A percentile compares a stretch with the other conserved stretches of the same genome.
These are phyloP conservation scores for Leccinum imitatum DNA, from an alignment of 768 basidiomycete species.

Conservation along the genomic window DNA sequence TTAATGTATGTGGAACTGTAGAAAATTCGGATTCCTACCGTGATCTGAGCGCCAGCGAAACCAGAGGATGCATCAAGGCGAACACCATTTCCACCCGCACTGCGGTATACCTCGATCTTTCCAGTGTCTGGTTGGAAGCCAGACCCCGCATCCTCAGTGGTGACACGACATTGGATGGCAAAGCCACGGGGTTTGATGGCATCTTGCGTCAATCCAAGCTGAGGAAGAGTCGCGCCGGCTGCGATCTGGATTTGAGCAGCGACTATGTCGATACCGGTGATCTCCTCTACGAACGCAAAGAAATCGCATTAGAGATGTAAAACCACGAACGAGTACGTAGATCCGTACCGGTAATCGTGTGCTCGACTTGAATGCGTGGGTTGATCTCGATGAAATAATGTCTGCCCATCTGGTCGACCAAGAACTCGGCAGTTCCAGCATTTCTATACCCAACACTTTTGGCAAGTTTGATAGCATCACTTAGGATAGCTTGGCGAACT, in stretches of 20 bases:
- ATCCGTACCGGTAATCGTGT: conserved; percentile 89
- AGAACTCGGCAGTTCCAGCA: conserved; percentile 97
- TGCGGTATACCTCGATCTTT: conserved; percentile 98
- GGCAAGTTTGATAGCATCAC: conserved; percentile 92
- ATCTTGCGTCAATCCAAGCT: conserved; percentile 94
- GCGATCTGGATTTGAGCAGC: conserved; percentile 99
- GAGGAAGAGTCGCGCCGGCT: conserved; percentile 94
- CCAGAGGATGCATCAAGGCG: conserved; percentile 96
- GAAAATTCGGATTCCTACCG: conserved; percentile 49
- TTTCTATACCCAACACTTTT: conserved; percentile 93
- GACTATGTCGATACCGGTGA: conserved; percentile 98
- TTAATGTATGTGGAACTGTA: conserved; percentile 6
- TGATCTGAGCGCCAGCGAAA: conserved; percentile 98
- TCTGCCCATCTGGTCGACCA: conserved; percentile 93
- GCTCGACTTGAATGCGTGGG: conserved; percentile 99
- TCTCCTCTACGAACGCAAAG: conserved; percentile 75
- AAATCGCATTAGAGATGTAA: not conserved
- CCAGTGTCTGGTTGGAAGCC: conserved; percentile 98
- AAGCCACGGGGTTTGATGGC: conserved; percentile 95
- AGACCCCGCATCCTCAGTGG: conserved; percentile 92
- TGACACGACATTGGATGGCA: conserved; percentile 98
- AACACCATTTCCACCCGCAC: conserved; percentile 97
- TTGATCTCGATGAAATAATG: conserved; percentile 99
- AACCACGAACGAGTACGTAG: not conserved
- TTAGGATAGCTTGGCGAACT: conserved; percentile 81